Base-by-base conservation (phyloP, 2,329 filamentous ascomycete genomes). In the Penicillium brevicompactum region DNA sequence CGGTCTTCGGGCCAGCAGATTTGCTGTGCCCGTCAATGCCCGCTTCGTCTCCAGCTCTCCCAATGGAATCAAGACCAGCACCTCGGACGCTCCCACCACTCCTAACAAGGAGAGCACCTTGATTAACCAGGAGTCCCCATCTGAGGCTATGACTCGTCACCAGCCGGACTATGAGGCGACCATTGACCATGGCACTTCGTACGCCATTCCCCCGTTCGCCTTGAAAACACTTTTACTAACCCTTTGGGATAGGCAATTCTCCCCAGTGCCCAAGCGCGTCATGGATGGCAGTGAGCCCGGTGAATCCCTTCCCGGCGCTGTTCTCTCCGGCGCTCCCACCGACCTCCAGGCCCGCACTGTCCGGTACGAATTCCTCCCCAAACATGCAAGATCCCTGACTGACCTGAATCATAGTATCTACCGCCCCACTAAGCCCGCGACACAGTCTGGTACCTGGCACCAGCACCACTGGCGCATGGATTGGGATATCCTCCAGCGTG, bases 261-360 rank as follows among this genome's bases (percentile, higher is more conserved):
- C 93, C 1, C 94, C 93, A 18, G 87, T 97, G 21, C 93, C 94
- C 55, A 92, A 90, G 80, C 84, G 87, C 62, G 84, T 97, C 57
- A 91, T 96, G 84, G 88, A 96, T 70, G 94, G 92, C 68, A 95
- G 89, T 71, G 93, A 97, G 78, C 86, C 88, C 42, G 84, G 82
- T 38, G 84, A 88, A 4, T 79, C 86, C 56, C 82, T 94, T 41
- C 86, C 92, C 49, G 94, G 93, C 24, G 91, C 92, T 57, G 84
- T 94, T 27, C 82, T 97, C 31, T 97, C 94, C 3, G 94, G 93
- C 48, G 94, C 94, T 45, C 95, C 94, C 30, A 85, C 92, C 53
- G 95, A 99, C 73, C 85, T 99, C 16, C 92, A 99, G 80, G 92
- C 90, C 60, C 87, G 94, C 67, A 93, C 90, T 66, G 95, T 97